These are phyloP conservation scores for Biscogniauxia sp. DNA, from an alignment of 2,329 filamentous ascomycete species.

Conservation along the genomic window DNA sequence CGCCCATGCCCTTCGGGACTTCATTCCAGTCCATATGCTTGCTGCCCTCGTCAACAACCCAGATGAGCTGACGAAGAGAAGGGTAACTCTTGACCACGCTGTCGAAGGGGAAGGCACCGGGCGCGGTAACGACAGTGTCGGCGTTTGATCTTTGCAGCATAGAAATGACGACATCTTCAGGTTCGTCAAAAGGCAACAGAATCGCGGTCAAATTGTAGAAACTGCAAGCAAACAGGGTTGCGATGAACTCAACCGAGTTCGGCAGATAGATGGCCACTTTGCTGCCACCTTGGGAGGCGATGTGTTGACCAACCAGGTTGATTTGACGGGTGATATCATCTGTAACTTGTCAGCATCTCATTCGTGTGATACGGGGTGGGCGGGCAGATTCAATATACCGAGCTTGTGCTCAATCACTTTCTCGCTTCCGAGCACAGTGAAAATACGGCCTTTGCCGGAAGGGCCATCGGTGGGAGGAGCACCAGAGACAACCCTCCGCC, in stretches of 20 bases:
- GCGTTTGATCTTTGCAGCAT: constrained; percentile 72
- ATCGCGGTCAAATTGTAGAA: constrained; percentile 88
- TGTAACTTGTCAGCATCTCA: constrained; percentile 31
- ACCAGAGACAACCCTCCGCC: constrained; percentile 70
- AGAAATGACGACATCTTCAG: constrained; percentile 64
- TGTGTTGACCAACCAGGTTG: constrained; percentile 77
- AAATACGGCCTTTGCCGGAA: constrained; percentile 65
- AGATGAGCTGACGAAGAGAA: constrained; percentile 74
- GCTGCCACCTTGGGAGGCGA: constrained; percentile 68
- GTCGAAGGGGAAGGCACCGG: constrained; percentile 82
- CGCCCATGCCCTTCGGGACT: constrained; percentile 72
- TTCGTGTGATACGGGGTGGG: background rate
- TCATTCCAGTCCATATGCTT: constrained; percentile 95
- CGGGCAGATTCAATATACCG: constrained; percentile 38
- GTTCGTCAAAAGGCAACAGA: constrained; percentile 78
- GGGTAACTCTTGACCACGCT: constrained; percentile 67
- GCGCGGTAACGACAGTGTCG: constrained; percentile 79
- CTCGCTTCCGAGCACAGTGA: constrained; percentile 76
- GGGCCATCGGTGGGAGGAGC: constrained; percentile 61
- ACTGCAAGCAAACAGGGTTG: constrained; percentile 79
- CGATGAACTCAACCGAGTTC: constrained; percentile 87
- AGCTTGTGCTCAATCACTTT: constrained; percentile 70
- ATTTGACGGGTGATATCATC: constrained; percentile 81
- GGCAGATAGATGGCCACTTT: constrained; percentile 87
- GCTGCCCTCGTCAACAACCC: constrained; percentile 90